phyloP scores from a whole-genome alignment of 176 grass and related monocot genomes.

The Pharus latifolius region DNA sequence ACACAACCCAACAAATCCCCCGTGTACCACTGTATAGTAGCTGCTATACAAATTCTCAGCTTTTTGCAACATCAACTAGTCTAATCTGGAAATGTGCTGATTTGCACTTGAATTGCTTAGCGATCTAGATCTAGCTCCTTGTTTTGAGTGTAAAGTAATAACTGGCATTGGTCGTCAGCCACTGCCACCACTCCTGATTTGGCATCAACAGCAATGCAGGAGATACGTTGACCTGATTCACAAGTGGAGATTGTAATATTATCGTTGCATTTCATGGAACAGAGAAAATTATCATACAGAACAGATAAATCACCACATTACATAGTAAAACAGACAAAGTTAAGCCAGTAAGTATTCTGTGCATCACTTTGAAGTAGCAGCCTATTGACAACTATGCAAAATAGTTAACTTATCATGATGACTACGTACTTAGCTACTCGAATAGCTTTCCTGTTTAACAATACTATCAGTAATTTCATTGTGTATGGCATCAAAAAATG shows the following conservation, averaged over 20 bases:
- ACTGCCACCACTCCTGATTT: conserved; percentile 46
- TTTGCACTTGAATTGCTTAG: too few relatives aligned
- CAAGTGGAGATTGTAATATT: background rate
- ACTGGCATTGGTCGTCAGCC: conserved; percentile 31
- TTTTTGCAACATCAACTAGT: background rate
- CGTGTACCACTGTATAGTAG: background rate
- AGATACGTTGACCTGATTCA: conserved; percentile 29
- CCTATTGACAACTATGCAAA: background rate
- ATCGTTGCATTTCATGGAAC: background rate
- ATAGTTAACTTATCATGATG: background rate
- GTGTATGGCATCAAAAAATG: background rate
- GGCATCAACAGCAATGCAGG: conserved; percentile 28
- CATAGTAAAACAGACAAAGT: background rate
- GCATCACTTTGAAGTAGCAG: background rate
- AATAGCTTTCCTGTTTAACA: background rate
- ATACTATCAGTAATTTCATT: background rate
- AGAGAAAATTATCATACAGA: background rate
- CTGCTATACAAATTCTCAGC: background rate
- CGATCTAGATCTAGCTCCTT: background rate
- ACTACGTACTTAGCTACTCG: background rate
- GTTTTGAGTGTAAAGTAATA: conserved; percentile 33
- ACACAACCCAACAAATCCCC: background rate
- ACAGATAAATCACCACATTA: background rate
- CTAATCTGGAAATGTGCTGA: too few relatives aligned
- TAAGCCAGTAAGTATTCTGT: background rate